Evolutionary conservation across 192 early-diverging fungal genomes (phyloP).

Genomic region (Gonapodya sp.): DNA sequence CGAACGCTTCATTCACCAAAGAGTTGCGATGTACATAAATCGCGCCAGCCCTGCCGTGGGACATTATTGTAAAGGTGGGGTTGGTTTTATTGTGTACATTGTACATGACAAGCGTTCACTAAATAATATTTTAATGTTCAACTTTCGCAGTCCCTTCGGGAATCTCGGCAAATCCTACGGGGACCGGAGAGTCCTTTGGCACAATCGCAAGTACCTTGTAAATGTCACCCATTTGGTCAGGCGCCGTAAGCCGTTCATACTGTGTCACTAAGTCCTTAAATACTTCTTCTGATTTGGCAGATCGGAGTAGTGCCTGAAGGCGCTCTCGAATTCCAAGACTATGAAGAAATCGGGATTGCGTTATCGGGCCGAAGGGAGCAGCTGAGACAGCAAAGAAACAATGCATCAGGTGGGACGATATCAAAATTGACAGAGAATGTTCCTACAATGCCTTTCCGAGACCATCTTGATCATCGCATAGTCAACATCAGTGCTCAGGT

Average conservation of each 20-base stretch:
- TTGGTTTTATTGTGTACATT: neutral
- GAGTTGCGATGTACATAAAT: too few species aligned
- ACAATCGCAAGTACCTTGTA: constrained; percentile 71
- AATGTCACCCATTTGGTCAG: constrained; percentile 71
- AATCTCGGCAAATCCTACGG: constrained; percentile 7
- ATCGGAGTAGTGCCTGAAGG: constrained; percentile 53
- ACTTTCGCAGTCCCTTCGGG: too few species aligned
- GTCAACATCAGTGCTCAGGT: constrained; percentile 89
- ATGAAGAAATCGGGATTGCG: constrained; percentile 63
- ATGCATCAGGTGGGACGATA: neutral
- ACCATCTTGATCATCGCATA: constrained; percentile 65
- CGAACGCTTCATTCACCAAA: neutral
- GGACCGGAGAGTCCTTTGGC: constrained; percentile 16
- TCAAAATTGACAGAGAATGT: constrained; percentile 2
- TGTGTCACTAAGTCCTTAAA: constrained; percentile 53
- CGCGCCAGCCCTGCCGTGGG: neutral
- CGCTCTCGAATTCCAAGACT: constrained; percentile 73
- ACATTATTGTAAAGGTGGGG: neutral
- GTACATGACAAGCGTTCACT: neutral
- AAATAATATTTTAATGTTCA: too few species aligned
- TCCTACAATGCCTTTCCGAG: constrained; percentile 26
- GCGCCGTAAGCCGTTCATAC: constrained; percentile 67
- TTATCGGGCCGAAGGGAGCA: constrained; percentile 61
- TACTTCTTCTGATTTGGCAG: constrained; percentile 29
- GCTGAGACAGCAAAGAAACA: constrained; percentile 28